Conservation (phyloP, 306 rosid genomes). For the Sindora glabra region DNA sequence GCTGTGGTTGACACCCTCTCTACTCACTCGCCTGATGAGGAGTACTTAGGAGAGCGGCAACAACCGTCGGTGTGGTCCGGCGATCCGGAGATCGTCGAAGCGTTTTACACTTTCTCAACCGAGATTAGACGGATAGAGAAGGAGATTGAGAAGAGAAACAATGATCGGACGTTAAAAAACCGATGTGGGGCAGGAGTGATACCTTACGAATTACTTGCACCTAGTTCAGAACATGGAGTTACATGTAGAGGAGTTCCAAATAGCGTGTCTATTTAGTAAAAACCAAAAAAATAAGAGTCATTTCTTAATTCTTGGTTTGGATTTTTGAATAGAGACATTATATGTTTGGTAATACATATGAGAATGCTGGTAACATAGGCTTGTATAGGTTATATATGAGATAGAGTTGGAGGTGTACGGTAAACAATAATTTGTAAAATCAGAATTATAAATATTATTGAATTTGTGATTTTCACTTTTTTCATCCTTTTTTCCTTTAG, state of each 20-base stretch:
- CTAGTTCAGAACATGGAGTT: slow-evolving; percentile 89
- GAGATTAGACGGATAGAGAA: slow-evolving; percentile 56
- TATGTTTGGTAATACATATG: not conserved
- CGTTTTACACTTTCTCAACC: slow-evolving; percentile 56
- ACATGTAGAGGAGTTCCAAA: slow-evolving; percentile 96
- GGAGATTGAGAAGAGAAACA: slow-evolving; percentile 65
- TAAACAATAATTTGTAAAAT: not conserved
- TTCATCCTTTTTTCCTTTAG: not conserved
- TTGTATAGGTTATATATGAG: not conserved
- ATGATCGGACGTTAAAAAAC: slow-evolving; percentile 40
- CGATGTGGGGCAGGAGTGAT: slow-evolving; percentile 95
- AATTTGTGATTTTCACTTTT: not conserved
- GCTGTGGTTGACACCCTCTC: slow-evolving; percentile 86
- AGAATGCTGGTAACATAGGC: not conserved
- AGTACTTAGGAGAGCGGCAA: slow-evolving; percentile 83
- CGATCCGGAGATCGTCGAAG: slow-evolving; percentile 54
- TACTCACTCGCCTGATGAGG: slow-evolving; percentile 89
- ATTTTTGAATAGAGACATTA: too few relatives aligned
- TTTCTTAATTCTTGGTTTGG: too few relatives aligned
- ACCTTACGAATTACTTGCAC: slow-evolving; percentile 82
- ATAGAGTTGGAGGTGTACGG: not conserved
- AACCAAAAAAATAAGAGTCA: not conserved
- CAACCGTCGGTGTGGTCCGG: slow-evolving; percentile 75
- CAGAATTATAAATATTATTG: not conserved
- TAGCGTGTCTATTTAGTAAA: slow-evolving; percentile 78